phyloP scores from a whole-genome alignment of 495 filamentous ascomycete genomes.

The Annulohypoxylon bovei region DNA sequence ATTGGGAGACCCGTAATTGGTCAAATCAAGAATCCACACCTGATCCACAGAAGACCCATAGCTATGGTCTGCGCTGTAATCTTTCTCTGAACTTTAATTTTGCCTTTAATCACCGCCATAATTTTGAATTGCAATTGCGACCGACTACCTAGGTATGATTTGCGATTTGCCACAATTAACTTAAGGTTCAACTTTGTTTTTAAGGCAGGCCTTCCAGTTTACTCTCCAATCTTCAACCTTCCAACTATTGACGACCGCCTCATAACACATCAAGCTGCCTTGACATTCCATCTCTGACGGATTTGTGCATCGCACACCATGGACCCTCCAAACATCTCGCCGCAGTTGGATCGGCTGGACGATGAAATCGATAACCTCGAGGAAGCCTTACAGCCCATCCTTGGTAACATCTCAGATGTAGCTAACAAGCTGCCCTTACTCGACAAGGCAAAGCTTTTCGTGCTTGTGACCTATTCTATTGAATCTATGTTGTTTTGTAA shows the following conservation, averaged over 20 bases:
- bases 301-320: conserved; percentile 28
- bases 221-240: not conserved
- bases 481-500: conserved; percentile 92
- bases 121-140: conserved; percentile 28
- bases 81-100: conserved; percentile 17
- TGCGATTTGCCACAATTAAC: not conserved
- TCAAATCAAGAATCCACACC: not conserved
- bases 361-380: conserved; percentile 80
- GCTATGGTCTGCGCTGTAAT: not conserved
- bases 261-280: not conserved
- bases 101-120: conserved; percentile 39
- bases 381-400: conserved; percentile 73
- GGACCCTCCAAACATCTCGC: conserved; percentile 56
- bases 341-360: conserved; percentile 75
- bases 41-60: not conserved
- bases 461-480: conserved; percentile 83
- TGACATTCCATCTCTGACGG: not conserved
- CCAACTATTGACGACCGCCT: not conserved
- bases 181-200: not conserved
- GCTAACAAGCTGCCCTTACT: conserved; percentile 85
- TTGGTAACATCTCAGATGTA: conserved; percentile 67
- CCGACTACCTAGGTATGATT: not conserved
- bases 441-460: conserved; percentile 93
- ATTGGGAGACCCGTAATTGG: conserved; percentile 18
- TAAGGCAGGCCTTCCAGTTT: not conserved